These are phyloP conservation scores for Apostasia ramifera DNA, from an alignment of 106 monocot genomes.

Conservation along the genomic window DNA sequence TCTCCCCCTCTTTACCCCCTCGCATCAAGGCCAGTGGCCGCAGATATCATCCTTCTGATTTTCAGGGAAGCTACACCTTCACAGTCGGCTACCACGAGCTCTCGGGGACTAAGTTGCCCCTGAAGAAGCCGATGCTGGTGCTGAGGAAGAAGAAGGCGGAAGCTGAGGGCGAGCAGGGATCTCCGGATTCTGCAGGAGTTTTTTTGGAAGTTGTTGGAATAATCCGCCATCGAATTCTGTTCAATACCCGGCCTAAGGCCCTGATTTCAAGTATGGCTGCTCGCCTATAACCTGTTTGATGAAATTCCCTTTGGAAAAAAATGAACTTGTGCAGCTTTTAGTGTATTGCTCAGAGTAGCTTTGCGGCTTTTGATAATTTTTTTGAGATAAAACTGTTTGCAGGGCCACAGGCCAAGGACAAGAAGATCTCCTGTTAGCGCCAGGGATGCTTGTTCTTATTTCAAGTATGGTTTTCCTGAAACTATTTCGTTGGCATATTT, in stretches of 20 bases:
- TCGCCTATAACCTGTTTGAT: not conserved
- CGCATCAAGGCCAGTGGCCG: not conserved
- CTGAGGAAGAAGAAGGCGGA: conserved; percentile 47
- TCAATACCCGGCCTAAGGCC: conserved; percentile 80
- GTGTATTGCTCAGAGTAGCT: not conserved
- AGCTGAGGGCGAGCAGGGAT: not conserved
- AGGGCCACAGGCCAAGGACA: conserved; percentile 10
- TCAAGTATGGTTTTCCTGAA: too few relatives aligned
- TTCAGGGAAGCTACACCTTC: conserved; percentile 53
- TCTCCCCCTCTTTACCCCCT: conserved; percentile 16
- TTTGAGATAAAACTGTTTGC: not conserved
- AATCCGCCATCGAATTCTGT: conserved; percentile 29
- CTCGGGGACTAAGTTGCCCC: conserved; percentile 55
- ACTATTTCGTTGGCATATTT: too few relatives aligned
- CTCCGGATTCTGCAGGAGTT: conserved; percentile 22
- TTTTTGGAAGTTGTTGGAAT: too few relatives aligned
- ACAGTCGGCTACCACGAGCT: conserved; percentile 92
- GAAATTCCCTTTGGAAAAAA: not conserved
- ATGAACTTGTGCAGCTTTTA: not conserved
- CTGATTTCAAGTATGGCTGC: conserved; percentile 54
- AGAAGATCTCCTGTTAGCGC: not conserved
- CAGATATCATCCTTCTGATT: not conserved
- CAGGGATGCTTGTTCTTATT: too few relatives aligned
- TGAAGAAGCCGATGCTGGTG: conserved; percentile 78
- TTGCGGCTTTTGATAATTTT: not conserved